These are phyloP conservation scores for Rubia peregrina DNA, from an alignment of 305 asterid species.

Conservation along the genomic window DNA sequence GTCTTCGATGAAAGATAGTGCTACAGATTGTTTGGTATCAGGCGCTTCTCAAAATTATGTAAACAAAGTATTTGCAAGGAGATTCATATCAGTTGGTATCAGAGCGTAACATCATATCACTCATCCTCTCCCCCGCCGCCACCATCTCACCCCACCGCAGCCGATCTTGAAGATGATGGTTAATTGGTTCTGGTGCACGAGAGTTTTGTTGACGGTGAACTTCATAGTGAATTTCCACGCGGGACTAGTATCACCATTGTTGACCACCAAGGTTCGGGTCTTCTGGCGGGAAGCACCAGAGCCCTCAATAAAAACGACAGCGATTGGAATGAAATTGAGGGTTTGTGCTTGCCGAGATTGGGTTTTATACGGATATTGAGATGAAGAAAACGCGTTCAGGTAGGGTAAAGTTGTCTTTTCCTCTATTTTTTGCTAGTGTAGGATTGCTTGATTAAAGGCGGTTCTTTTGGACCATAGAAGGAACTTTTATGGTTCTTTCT, in stretches of 20 bases:
- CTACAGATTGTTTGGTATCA: no score
- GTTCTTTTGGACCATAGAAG: no score
- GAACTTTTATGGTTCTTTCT: no score
- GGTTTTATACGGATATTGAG: not conserved
- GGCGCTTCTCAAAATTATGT: no score
- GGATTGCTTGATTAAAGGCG: no score
- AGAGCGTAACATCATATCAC: no score
- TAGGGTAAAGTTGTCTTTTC: not conserved
- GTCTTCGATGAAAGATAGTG: no score
- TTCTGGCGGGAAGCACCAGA: conserved; percentile 43
- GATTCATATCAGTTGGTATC: no score
- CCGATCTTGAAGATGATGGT: conserved; percentile 50
- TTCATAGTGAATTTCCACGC: conserved; percentile 60
- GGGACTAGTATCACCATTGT: conserved; percentile 59
- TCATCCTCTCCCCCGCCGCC: no score
- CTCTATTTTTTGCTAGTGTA: no score
- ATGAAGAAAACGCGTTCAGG: not conserved
- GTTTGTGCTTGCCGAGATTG: not conserved
- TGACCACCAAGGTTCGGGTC: conserved; percentile 45
- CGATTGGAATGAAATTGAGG: conserved; percentile 18
- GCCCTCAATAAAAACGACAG: conserved; percentile 60
- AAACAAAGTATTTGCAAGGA: no score
- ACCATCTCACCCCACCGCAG: conserved; percentile 20
- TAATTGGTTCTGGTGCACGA: conserved; percentile 45
- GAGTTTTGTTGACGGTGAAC: conserved; percentile 54